Evolutionary conservation across 2,329 filamentous ascomycete species (phyloP), one percentile per base, ranked within the genome.

Genomic region (Colletotrichum echinochloae): DNA sequence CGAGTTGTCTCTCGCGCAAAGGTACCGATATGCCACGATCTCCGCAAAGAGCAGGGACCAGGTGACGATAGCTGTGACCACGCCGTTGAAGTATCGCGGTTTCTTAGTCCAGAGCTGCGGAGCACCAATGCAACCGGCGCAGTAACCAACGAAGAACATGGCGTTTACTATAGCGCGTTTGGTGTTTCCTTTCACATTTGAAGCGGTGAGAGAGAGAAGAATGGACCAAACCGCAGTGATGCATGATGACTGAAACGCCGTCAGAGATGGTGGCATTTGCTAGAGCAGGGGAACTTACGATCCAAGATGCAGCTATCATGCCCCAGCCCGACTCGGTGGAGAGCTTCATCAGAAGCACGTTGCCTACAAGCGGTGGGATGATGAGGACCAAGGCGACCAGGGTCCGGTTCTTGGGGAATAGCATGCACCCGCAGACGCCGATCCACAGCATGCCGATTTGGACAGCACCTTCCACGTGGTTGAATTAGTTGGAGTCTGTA

Each of bases 121-220:
- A 0, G 77, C 76, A 0, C 78, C 83, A 55, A 82, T 84, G 71
- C 86, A 87, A 0, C 83, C 83, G 23, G 78, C 83, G 52, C 82
- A 84, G 73, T 86, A 87, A 0, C 83, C 83, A 33, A 86, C 83
- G 75, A 86, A 87, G 75, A 85, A 86, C 74, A 85, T 79, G 6
- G 81, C 80, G 60, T 82, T 85, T 35, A 84, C 81, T 3, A 83
- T 77, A 11, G 83, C 78, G 4, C 82, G 81, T 73, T 87, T 87
- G 1, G 85, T 87, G 74, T 87, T 87, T 0, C 85, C 84, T 61
- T 85, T 84, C 33, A 86, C 80, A 65, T 87, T 87, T 3, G 84
- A 86, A 0, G 84, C 83, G 1, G 78, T 79, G 1, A 86, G 78
- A 1, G 79, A 82, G 11, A 85, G 78, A 1, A 84, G 78, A 28